phyloP scores from a whole-genome alignment of 225 moss, liverwort and hornwort genomes.

The Antitrichia curtipendula region DNA sequence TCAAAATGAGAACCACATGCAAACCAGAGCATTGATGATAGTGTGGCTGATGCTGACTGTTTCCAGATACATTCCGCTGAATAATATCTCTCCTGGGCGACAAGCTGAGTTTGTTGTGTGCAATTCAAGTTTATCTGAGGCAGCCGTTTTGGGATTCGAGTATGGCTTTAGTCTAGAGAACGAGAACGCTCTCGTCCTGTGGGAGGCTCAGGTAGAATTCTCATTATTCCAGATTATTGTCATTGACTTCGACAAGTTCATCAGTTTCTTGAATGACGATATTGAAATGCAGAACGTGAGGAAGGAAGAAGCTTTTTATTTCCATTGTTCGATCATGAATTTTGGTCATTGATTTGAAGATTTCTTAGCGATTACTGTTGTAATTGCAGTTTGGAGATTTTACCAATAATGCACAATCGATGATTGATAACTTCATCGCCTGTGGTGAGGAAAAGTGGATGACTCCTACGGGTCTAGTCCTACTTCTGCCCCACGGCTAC shows the following conservation, averaged over 20 bases:
- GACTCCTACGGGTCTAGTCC: conserved; percentile 51
- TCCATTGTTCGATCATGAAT: background rate
- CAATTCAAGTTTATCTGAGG: conserved; percentile 51
- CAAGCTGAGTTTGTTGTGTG: conserved; percentile 57
- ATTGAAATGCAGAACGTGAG: background rate
- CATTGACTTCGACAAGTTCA: background rate
- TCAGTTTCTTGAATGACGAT: background rate
- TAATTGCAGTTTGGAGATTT: conserved; percentile 48
- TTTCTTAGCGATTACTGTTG: background rate
- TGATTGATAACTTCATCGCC: conserved; percentile 50
- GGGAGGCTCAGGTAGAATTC: conserved; percentile 44
- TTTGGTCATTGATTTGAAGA: background rate
- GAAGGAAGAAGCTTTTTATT: background rate
- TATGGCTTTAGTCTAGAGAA: conserved; percentile 56
- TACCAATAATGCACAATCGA: conserved; percentile 46
- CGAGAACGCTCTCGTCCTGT: conserved; percentile 49
- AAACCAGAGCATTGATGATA: background rate
- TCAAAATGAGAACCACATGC: background rate
- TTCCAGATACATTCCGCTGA: conserved; percentile 43
- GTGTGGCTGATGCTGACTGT: background rate
- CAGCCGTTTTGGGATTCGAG: conserved; percentile 48
- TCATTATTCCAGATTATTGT: background rate
- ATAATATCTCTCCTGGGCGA: conserved; percentile 36
- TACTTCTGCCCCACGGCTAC: conserved; percentile 48
- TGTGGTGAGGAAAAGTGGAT: conserved; percentile 62